These are phyloP conservation scores for Chrysanthemum makinoi DNA, from an alignment of 129 eudicot species.

Conservation along the genomic window DNA sequence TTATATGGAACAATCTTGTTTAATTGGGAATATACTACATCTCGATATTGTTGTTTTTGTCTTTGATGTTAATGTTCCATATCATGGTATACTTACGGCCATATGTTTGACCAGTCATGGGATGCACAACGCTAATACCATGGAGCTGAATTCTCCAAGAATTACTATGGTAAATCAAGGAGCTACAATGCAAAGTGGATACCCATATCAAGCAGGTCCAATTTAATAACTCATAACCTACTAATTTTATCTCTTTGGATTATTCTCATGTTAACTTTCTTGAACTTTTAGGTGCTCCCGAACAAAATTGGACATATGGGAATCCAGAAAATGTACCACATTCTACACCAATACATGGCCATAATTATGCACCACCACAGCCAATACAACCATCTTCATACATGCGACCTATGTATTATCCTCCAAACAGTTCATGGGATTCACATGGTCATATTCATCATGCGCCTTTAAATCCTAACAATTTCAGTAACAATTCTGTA, in stretches of 20 bases:
- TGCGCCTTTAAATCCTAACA: constrained; percentile 44
- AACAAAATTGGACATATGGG: constrained; percentile 62
- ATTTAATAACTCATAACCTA: neutral
- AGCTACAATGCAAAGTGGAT: constrained; percentile 42
- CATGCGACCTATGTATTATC: constrained; percentile 60
- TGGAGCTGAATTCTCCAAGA: constrained; percentile 76
- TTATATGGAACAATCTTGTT: neutral
- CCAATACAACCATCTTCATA: constrained; percentile 52
- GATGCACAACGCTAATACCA: constrained; percentile 33
- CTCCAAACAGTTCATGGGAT: constrained; percentile 73
- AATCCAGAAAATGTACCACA: constrained; percentile 46
- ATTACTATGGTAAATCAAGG: constrained; percentile 52
- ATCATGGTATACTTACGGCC: constrained; percentile 16
- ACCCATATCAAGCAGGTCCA: constrained; percentile 43
- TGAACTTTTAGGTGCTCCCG: constrained; percentile 39
- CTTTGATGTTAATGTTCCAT: constrained; percentile 17
- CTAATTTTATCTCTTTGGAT: neutral
- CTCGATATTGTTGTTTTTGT: constrained; percentile 14
- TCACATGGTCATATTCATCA: constrained; percentile 54
- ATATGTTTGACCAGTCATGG: constrained; percentile 49
- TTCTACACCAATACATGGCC: constrained; percentile 52
- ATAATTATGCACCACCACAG: constrained; percentile 53
- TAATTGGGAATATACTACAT: constrained; percentile 1
- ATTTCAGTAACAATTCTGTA: constrained; percentile 18
- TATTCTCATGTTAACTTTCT: constrained; percentile 9